Base-by-base conservation (phyloP, 768 basidiomycete genomes). In the Tulasnella sp. region DNA sequence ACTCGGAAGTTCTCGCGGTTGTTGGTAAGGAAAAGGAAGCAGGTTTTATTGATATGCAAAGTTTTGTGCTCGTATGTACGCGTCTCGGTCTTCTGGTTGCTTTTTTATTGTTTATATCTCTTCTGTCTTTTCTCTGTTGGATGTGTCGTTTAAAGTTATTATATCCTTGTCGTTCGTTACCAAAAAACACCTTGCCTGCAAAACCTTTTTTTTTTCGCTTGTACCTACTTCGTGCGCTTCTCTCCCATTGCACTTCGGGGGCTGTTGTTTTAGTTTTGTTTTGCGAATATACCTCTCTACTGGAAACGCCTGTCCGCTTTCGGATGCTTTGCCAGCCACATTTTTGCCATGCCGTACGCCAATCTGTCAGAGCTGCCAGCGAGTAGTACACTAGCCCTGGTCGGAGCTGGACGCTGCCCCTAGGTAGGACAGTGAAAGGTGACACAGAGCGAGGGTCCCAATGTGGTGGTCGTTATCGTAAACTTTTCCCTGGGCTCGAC, bases 401-500 rank as follows among this genome's bases (percentile, higher is more conserved):
- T 52, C 52, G 52, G 52, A n/a, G 24, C 24, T 52, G 24, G 24
- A 52, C 24, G 52, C 24, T 18, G 24, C 52, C 24, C 52, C 24
- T n/a, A n/a, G n/a, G n/a, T n/a, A 52, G 52, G 52, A 24, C 21
- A n/a, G 52, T 10, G 14, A 10, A n/a, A 52, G 21, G 52, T 52
- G 52, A 52, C 52, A 52, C 1, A 5, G 52, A 52, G 21, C 52
- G 52, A 52, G 52, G 14, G 52, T 52, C 21, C 52, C 52, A 24
- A n/a, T 6, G n/a, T n/a, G 21, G 52, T 52, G 52, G 52, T 52
- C 52, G 52, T 52, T 52, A 52, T 52, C 52, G 52, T 52, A 52
- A n/a, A 52, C 3, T 68, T 68, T n/a, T 68, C 62, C 62, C 62
- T 68, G 62, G 62, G 62, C 62, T 68, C 62, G 62, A 68, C 62